Base-by-base conservation (phyloP, 129 eudicot species). In the Saposhnikovia divaricata region DNA sequence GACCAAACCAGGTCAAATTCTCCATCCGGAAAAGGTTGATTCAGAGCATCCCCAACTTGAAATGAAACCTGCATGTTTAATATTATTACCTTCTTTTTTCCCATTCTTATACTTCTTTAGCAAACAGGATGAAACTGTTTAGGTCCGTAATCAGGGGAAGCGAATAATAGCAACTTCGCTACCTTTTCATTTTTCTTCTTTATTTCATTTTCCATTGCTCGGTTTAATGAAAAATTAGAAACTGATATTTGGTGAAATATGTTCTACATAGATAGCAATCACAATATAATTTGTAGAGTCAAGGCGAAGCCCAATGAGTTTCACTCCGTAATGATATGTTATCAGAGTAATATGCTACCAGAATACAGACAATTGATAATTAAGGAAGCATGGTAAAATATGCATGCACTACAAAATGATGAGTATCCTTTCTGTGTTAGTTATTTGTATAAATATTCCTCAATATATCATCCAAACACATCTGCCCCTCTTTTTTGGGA, bases 1-100 rank as follows among this genome's bases (percentile, higher is more conserved):
- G 98, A 92, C 98, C 97, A 92, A 77, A 92, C 96, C 81, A 95
- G 82, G 84, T 95, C 97, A 82, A 95, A 95, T 81, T 90, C 83
- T 13, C 94, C 96, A 88, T 92, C 98, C 14, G 94, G 87, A 88
- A 95, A 95, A 31, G 98, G 98, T 69, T 90, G 97, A 73, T 90
- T 88, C 50, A 95, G 79, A 28, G 98, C 98, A 87, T 95, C 96
- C 27, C 94, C 98, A 72, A 95, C 97, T 90, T 92, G 88, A 84
- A 92, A 92, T 3, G 93, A 86, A 50, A 82, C 97, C 98, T 94
- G 91, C 70, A 77, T 61, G 57, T 51, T 74, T 48, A 80, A 61
- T 23, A 21, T 23, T 2, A 31, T 59, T 7, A 59, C 28, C 66
- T 0, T 59, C 23, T 23, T 59, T 23, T 23, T 55, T 21, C 21